Base-by-base conservation (phyloP, 78 protist genomes). In the Chrysochromulina parva region DNA sequence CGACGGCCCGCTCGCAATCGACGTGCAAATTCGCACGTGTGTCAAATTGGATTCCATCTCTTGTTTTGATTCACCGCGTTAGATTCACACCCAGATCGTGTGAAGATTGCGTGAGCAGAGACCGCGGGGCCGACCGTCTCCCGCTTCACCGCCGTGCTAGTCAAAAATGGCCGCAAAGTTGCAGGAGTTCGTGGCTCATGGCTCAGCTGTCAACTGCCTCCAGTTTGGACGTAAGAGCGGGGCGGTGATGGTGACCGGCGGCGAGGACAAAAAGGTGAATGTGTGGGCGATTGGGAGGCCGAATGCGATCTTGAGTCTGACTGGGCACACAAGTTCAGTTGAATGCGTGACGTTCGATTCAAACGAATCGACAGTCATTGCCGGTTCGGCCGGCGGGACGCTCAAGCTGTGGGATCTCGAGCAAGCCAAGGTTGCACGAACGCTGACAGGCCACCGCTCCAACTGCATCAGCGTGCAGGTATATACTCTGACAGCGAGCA, bases 391-490 rank as follows among this genome's bases (percentile, higher is more conserved):
- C 7, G 50, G 85, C 55, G 96, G 96, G 24, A 86, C 93, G 5
- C 85, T 94, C 24, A 85, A 84, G 71, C 65, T 94, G 53, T 94
- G 96, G 96, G 96, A 94, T 62, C 92, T 94, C n/a, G 93, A 85
- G n/a, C 90, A 48, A 4, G 71, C 55, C 54, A 38, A n/a, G 4
- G 74, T 66, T 1, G 90, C 55, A 71, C 69, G 91, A 13, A 76
- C 90, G 62, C 85, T 93, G 20, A 55, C 69, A 22, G 95, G 96
- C 10, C 96, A 94, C 82, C 85, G 89, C 26, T 9, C 93, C 69
- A 76, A 65, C 60, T 48, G 85, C 90, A 54, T 62, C 26, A 11
- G 89, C 1, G 93, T 91, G 67, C 92, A 67, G 52, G 71, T 65
- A 20, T 14, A 14, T 58, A 58, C 62, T 38, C 38, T 38, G 38